Base-by-base conservation (phyloP, 2,329 filamentous ascomycete genomes). In the Parafenestella ontariensis region DNA sequence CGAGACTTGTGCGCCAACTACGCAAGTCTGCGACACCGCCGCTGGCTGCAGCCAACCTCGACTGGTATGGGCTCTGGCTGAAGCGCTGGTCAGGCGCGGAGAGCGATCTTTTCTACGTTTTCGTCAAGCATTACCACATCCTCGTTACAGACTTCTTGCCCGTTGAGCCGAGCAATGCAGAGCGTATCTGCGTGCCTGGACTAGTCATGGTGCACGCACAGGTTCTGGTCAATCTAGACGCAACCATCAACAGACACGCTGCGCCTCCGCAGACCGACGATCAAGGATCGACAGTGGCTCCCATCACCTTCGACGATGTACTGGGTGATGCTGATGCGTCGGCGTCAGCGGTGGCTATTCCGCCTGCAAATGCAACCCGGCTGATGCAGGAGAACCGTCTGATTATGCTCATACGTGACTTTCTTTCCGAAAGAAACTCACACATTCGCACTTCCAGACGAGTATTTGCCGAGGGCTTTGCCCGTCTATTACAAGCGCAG, bases 341-440 rank as follows among this genome's bases (percentile, higher is more conserved):
- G 6, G 84, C 86, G 24, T 81, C 87, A 36, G 82, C 85, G 20
- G 77, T 88, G 5, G 81, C 89, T 4, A 77, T 90, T 31, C 82
- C 87, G 11, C 84, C 87, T 40, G 82, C 83, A 60, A 94, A 96
- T 71, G 83, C 89, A 45, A 82, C 90, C 65, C 87, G 89, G 62
- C 86, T 87, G 45, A 96, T 96, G 90, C 87, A 88, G n/a, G 92
- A 96, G 74, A 96, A 96, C 61, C 86, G 92, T 52, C 78, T 96
- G 49, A 85, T 97, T 50, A 88, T 94, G 70, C 78, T 96, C 56
- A 83, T 96, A 44, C 89, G 90, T 62, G 91, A 96, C 71, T 85
- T 96, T 56, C 81, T 96, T 26, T 87, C 85, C 1, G 86, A 89
- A 63, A 76, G 82, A 7, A 83, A 83, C 18, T 72, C 81, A 15